phyloP scores from a whole-genome alignment of 2,329 filamentous ascomycete species.

The Cercospora citrullina region DNA sequence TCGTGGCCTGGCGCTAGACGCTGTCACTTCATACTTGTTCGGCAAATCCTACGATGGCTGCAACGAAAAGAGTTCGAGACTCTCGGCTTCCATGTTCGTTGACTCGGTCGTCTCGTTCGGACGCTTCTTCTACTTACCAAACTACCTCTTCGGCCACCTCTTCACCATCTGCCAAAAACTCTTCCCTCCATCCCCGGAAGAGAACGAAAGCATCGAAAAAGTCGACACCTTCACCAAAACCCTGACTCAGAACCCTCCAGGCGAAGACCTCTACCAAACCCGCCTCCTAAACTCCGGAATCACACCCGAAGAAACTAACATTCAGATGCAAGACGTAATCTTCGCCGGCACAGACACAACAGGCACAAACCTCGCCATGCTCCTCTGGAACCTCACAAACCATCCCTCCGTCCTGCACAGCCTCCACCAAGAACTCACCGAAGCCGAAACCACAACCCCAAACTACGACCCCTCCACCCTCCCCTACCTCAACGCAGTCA shows the following conservation, averaged over 20 bases:
- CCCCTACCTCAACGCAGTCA: not conserved
- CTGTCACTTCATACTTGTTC: conserved; percentile 57
- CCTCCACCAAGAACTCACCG: not conserved
- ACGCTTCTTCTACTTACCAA: too few relatives aligned
- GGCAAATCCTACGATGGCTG: conserved; percentile 53
- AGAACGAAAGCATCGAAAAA: too few relatives aligned
- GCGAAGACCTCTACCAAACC: too few relatives aligned
- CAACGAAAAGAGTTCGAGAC: conserved; percentile 25
- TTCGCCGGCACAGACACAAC: not conserved
- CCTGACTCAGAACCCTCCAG: too few relatives aligned
- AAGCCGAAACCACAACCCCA: not conserved
- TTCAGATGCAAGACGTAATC: not conserved
- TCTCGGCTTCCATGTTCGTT: too few relatives aligned
- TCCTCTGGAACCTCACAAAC: not conserved
- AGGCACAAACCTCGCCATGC: not conserved
- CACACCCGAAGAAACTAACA: too few relatives aligned
- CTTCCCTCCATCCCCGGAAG: too few relatives aligned
- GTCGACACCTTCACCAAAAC: too few relatives aligned
- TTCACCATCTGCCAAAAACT: too few relatives aligned
- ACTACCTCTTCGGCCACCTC: too few relatives aligned
- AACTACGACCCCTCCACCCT: not conserved
- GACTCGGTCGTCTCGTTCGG: too few relatives aligned
- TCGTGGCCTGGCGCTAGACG: conserved; percentile 55
- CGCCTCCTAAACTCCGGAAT: too few relatives aligned
- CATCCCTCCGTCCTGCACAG: not conserved